Percentiles rank a stretch among this genome's conserved stretches.
Evolutionary conservation across 2,329 filamentous ascomycete species (phyloP).

Genomic region (Monilinia aucupariae): DNA sequence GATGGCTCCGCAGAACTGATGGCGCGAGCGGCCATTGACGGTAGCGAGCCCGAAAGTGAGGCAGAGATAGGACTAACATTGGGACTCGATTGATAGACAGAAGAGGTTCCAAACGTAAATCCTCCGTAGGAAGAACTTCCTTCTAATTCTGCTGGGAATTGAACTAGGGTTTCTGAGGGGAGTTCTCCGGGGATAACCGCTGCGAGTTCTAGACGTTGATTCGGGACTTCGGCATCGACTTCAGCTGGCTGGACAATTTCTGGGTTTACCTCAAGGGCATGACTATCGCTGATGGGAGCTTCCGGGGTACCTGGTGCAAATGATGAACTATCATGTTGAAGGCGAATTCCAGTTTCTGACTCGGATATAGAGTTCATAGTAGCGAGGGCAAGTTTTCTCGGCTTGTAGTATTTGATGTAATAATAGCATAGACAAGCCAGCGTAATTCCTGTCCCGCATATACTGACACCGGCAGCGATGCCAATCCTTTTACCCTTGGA

Average conservation of each 20-base stretch:
- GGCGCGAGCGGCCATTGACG: neutral
- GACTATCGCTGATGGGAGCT: slow-evolving; percentile 36
- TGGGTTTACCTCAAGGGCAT: slow-evolving; percentile 30
- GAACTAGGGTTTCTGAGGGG: neutral
- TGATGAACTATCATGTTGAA: slow-evolving; percentile 38
- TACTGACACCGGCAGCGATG: slow-evolving; percentile 27
- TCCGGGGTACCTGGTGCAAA: slow-evolving; percentile 42
- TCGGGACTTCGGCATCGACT: slow-evolving; percentile 26
- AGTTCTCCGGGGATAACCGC: slow-evolving; percentile 22
- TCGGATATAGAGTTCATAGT: neutral
- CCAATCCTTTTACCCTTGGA: slow-evolving; percentile 28
- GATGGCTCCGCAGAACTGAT: neutral
- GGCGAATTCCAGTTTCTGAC: neutral
- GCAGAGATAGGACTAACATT: neutral
- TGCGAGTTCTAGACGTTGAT: slow-evolving; percentile 28
- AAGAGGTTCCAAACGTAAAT: neutral
- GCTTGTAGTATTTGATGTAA: neutral
- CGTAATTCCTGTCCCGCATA: slow-evolving; percentile 4
- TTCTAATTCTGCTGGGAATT: neutral
- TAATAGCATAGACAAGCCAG: slow-evolving; percentile 16
- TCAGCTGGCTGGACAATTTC: slow-evolving; percentile 45
- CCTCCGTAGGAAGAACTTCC: neutral
- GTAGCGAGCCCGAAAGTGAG: neutral
- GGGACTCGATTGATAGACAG: neutral
- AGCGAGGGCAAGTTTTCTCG: neutral